phyloP scores from a whole-genome alignment of 2,329 filamentous ascomycete genomes.

The Acephala macrosclerotiorum region DNA sequence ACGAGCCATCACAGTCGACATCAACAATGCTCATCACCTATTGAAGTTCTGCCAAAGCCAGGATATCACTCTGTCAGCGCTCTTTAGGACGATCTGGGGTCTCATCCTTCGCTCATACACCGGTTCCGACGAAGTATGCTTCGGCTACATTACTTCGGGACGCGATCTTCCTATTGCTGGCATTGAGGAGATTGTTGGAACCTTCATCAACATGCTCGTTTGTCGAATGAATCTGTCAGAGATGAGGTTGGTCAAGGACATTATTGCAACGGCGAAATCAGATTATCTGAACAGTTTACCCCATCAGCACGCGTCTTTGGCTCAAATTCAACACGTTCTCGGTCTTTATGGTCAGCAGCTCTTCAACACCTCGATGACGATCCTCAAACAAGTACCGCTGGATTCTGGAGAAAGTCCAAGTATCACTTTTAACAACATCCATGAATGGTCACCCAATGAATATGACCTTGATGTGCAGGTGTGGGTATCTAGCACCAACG shows the following conservation, averaged over 20 bases:
- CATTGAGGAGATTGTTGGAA: conserved; percentile 54
- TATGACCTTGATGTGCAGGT: not conserved
- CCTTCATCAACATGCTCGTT: conserved; percentile 51
- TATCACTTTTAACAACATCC: conserved; percentile 19
- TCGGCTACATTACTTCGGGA: conserved; percentile 50
- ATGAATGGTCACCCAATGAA: conserved; percentile 28
- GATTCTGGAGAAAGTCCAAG: conserved; percentile 2
- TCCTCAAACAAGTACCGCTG: conserved; percentile 11
- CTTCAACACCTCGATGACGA: conserved; percentile 39
- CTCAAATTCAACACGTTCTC: conserved; percentile 46
- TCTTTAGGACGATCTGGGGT: conserved; percentile 49
- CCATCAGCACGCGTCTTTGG: conserved; percentile 50
- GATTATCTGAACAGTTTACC: conserved; percentile 45
- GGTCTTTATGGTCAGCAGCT: conserved; percentile 25
- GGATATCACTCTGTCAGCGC: conserved; percentile 47
- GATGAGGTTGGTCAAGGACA: conserved; percentile 37
- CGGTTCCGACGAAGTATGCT: conserved; percentile 46
- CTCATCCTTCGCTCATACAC: conserved; percentile 49
- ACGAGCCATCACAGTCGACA: conserved; percentile 23
- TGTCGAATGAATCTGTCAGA: conserved; percentile 37
- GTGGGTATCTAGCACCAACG: not conserved
- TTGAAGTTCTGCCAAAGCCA: conserved; percentile 48
- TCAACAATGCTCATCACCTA: conserved; percentile 33
- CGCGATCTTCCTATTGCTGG: conserved; percentile 53
- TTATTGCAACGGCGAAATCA: conserved; percentile 41